Evolutionary conservation across 1,284 basidiomycete species (phyloP).

Genomic region (Leucocoprinus gongylophorus): DNA sequence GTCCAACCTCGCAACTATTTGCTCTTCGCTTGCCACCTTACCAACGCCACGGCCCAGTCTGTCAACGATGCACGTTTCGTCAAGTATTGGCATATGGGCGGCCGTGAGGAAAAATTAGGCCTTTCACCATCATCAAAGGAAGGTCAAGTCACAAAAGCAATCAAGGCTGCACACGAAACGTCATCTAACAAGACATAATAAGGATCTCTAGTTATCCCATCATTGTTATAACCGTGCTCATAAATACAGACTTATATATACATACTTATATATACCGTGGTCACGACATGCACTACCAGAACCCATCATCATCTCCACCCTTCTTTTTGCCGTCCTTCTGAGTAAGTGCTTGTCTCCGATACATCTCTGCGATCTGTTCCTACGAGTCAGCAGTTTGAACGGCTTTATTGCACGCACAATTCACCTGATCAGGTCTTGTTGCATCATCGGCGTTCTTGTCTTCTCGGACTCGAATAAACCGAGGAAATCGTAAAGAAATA

Average conservation of each 20-base stretch:
- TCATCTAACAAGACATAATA: constrained; percentile 29
- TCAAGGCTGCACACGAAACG: constrained; percentile 34
- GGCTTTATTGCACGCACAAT: constrained; percentile 12
- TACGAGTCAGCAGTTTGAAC: neutral
- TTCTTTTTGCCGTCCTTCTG: constrained; percentile 66
- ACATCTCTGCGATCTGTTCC: constrained; percentile 88
- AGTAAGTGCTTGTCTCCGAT: constrained; percentile 81
- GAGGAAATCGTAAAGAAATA: constrained; percentile 92
- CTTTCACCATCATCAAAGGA: constrained; percentile 20
- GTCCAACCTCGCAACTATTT: constrained; percentile 94
- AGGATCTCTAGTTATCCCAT: constrained; percentile 12
- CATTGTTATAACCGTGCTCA: constrained; percentile 7
- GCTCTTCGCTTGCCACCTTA: constrained; percentile 87
- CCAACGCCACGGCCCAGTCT: constrained; percentile 82
- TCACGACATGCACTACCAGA: constrained; percentile 55
- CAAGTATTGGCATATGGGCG: constrained; percentile 85
- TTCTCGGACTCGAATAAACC: constrained; percentile 88
- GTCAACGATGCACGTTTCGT: constrained; percentile 80
- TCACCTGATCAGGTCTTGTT: constrained; percentile 85
- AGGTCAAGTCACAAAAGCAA: constrained; percentile 45
- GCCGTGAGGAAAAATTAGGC: constrained; percentile 47
- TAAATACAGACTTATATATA: constrained; percentile 16
- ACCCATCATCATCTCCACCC: constrained; percentile 73
- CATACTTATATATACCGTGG: neutral
- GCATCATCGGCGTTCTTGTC: constrained; percentile 92